Evolutionary conservation across 2,329 filamentous ascomycete genomes (phyloP), one percentile per base, ranked within the genome.

Genomic region (Aspergillus vadensis): DNA sequence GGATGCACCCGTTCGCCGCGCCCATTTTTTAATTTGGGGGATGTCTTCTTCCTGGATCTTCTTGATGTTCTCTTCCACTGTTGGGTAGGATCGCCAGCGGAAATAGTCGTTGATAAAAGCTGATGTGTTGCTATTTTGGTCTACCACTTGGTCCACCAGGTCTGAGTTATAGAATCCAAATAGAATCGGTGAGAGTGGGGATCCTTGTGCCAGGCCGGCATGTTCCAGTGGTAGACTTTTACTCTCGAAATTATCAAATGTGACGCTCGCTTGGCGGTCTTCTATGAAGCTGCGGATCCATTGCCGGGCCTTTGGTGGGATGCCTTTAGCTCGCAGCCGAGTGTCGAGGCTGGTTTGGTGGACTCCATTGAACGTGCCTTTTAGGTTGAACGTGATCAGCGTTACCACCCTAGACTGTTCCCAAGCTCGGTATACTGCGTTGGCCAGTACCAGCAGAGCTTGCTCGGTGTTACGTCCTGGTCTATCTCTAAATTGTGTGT

Each of bases 121-220:
- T 30, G 61, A 72, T 36, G 69, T 66, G 8, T 70, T 72, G 19
- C 70, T 60, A 17, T 65, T 36, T 27, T 9, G 52, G 43, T 62
- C 23, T 12, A 69, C 63, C 0, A 60, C 55, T 41, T 70, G 59
- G 36, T 78, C 63, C 3, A 78, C 72, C 12, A 77, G 68, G 49
- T 77, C 71, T 30, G 69, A 69, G 54, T 78, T 77, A 61, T 73
- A 77, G 66, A 76, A 74, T 15, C 73, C 66, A 57, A 75, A 78
- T 3, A 76, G 61, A 10, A 75, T 71, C 1, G 69, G 73, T 0
- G 73, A 79, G 0, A 79, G 60, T 1, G 69, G 72, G 0, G 72
- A 78, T 1, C 65, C 67, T 50, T 70, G 61, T 15, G 64, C 63
- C 2, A 69, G 64, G 19, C 62, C 64, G 3, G 65, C 53, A 15